phyloP scores from a whole-genome alignment of 352 stramenopile species.

The Phytophthora rubi region DNA sequence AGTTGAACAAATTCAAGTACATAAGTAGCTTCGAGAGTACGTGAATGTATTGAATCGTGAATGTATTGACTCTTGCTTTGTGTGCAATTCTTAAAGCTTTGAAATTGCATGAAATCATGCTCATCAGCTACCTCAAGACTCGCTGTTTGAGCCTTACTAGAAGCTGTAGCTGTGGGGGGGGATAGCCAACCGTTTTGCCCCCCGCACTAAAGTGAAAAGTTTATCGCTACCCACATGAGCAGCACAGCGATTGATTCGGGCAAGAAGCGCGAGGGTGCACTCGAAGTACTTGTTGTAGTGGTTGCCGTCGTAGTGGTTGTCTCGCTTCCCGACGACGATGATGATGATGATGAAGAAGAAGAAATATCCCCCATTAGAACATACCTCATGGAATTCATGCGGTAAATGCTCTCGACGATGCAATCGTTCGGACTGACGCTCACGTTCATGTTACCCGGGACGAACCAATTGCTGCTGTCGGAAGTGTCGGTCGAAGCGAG shows the following conservation, averaged over 20 bases:
- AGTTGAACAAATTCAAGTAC: too few species aligned
- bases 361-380: not conserved
- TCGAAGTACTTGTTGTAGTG: not conserved
- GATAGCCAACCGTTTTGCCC: too few species aligned
- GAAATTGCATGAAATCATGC: not conserved
- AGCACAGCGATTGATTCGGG: not conserved
- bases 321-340: not conserved
- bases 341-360: not conserved
- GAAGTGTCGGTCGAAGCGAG: not conserved
- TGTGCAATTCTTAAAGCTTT: not conserved
- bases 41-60: too few species aligned
- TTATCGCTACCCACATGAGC: not conserved
- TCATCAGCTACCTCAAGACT: not conserved
- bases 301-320: not conserved
- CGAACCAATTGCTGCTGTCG: not conserved
- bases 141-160: not conserved
- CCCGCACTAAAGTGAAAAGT: not conserved
- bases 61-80: too few species aligned
- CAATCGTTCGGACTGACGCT: not conserved
- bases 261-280: not conserved
- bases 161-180: too few species aligned
- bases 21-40: too few species aligned
- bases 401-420: not conserved
- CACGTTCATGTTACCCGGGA: not conserved
- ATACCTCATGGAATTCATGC: not conserved